Base-by-base conservation (phyloP, 331 rosid species). In the Malus hybrid region DNA sequence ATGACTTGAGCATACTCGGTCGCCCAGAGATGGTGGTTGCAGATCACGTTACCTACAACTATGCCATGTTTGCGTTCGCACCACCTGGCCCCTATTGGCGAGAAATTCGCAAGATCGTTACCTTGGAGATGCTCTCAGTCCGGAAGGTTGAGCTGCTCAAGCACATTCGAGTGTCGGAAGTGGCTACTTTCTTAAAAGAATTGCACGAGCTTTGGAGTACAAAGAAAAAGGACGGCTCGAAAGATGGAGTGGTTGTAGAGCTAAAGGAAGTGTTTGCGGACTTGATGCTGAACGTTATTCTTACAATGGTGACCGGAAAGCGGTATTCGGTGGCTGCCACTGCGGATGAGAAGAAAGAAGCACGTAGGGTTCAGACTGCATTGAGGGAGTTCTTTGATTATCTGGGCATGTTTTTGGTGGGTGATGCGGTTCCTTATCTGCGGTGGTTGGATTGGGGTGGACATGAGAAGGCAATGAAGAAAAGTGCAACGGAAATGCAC, bases 111-210 rank as follows among this genome's bases (percentile, higher is more conserved):
- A 39, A 39, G 46, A 39, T 39, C 46, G 46, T 39, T 9, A 39
- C 12, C 46, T 9, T 39, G 46, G 46, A 39, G 12, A 8, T 39
- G 46, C 46, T 39, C 46, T 39, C 46, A 39, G 46, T 39, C 12
- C 46, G 46, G 46, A 39, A 39, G 46, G 12, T 39, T 39, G 46
- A 79, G 74, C 73, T 76, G 34, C 52, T 68, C 7, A 16, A 22
- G 13, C 75, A 65, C n/a, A 5, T 87, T 5, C 69, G 86, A 57
- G 84, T 32, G 1, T 76, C 80, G 0, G 90, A 90, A 72, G 81
- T 86, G 10, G 61, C 67, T 11, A 67, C 48, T 7, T 60, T 84
- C 0, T 13, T 89, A 66, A 87, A 67, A 71, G 84, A 76, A 15
- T 6, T 85, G 2, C 71, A 89, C 76, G 20, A 52, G 11, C 4